phyloP scores from a whole-genome alignment of 148 eudicot species.

The Oxyria digyna region DNA sequence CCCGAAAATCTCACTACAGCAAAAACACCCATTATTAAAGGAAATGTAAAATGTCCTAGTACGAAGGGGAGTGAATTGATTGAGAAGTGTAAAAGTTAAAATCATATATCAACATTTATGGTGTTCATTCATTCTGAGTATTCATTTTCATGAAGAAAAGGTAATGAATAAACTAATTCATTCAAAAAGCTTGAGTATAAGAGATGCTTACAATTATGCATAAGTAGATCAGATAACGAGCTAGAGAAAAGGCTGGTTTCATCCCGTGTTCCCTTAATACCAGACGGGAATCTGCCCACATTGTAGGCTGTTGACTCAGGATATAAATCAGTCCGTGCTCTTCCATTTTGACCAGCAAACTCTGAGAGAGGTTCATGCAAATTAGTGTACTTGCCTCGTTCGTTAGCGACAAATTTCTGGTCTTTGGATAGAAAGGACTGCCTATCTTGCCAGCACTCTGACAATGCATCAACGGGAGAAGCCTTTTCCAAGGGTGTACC shows the following conservation, averaged over 20 bases:
- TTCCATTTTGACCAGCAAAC: conserved; percentile 24
- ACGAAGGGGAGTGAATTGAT: background rate
- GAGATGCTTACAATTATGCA: conserved; percentile 26
- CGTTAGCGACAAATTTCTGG: conserved; percentile 14
- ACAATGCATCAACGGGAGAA: conserved; percentile 22
- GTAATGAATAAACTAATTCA: background rate
- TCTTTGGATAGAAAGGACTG: conserved; percentile 18
- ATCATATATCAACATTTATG: background rate
- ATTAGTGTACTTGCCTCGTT: conserved; percentile 20
- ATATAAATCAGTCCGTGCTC: conserved; percentile 18
- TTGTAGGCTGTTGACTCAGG: conserved; percentile 13
- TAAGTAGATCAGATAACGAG: conserved; percentile 26
- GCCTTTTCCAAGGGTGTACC: conserved; percentile 33
- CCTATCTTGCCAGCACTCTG: conserved; percentile 24
- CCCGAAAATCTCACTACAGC: conserved; percentile 30
- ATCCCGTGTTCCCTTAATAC: conserved; percentile 22
- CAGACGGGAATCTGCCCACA: conserved; percentile 19
- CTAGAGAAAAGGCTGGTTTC: conserved; percentile 40
- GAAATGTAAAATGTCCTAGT: background rate
- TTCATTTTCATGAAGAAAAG: background rate
- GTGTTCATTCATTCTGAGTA: background rate
- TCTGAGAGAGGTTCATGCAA: conserved; percentile 14
- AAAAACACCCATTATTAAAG: background rate
- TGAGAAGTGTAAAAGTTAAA: background rate
- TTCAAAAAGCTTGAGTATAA: background rate